Percentiles rank a stretch among this genome's conserved stretches.
Evolutionary conservation across 1,284 basidiomycete species (phyloP).

Genomic region (Ganoderma sinense): DNA sequence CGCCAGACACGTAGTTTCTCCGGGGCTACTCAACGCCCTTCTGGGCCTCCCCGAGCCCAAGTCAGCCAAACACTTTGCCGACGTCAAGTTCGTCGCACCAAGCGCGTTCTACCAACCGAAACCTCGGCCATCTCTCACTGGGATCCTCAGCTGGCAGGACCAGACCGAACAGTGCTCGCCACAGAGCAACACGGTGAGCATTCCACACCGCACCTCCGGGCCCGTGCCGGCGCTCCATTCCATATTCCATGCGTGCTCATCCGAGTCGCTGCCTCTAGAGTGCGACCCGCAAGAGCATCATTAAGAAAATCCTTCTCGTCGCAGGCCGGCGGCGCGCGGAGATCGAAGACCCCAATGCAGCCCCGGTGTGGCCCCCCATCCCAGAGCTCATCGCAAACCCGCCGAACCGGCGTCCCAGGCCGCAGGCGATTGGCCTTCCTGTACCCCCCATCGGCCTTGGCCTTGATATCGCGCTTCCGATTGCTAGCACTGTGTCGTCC

Average conservation of each 20-base stretch:
- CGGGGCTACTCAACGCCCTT: not conserved
- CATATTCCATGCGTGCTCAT: not conserved
- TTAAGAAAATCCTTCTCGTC: not conserved
- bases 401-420: slow-evolving; percentile 13
- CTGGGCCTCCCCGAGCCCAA: not conserved
- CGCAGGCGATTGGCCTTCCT: not conserved
- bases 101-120: not conserved
- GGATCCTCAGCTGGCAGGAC: not conserved
- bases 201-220: not conserved
- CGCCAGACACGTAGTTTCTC: not conserved
- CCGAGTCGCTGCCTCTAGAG: not conserved
- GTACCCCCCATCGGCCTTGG: not conserved
- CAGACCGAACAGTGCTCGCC: not conserved
- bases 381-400: slow-evolving; percentile 13
- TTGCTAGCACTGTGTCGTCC: not conserved
- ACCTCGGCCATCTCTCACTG: not conserved
- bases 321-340: not conserved
- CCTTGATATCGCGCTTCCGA: not conserved
- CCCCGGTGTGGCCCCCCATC: slow-evolving; percentile 20
- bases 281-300: not conserved
- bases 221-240: not conserved
- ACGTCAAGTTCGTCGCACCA: not conserved
- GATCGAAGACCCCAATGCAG: slow-evolving; percentile 7
- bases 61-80: not conserved
- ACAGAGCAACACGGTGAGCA: not conserved